A percentile compares a stretch with the other conserved stretches of the same genome.
These are phyloP conservation scores for Tieghemostelium lacteum DNA, from an alignment of 78 protist genomes.

Conservation along the genomic window DNA sequence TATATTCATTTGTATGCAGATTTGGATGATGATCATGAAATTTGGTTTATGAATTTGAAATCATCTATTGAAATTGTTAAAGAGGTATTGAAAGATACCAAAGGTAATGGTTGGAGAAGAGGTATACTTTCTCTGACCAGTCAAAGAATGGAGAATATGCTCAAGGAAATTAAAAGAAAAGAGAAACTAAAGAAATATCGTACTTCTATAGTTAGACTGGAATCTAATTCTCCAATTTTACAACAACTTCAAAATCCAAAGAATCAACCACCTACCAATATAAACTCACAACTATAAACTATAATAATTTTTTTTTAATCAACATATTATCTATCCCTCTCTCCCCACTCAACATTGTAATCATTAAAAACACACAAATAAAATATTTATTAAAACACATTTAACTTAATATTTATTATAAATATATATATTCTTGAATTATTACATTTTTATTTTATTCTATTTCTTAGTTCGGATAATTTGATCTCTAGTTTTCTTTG, in stretches of 20 bases:
- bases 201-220: constrained; percentile 3
- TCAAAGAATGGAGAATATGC: constrained; percentile 32
- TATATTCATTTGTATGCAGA: constrained; percentile 29
- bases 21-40: constrained; percentile 28
- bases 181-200: constrained; percentile 18
- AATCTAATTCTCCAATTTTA: not conserved
- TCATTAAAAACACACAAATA: too few species aligned
- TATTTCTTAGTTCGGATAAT: not conserved
- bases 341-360: too few species aligned
- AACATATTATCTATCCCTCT: too few species aligned
- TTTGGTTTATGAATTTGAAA: constrained; percentile 74
- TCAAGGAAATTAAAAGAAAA: constrained; percentile 7
- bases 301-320: too few species aligned
- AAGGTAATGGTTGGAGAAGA: constrained; percentile 28
- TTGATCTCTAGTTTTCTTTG: not conserved
- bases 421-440: too few species aligned
- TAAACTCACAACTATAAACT: too few species aligned
- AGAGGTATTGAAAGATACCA: constrained; percentile 26
- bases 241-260: too few species aligned
- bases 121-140: constrained; percentile 9
- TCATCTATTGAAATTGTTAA: constrained; percentile 65
- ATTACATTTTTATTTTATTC: too few species aligned
- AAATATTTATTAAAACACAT: too few species aligned
- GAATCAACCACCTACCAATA: too few species aligned
- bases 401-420: too few species aligned